Evolutionary conservation across 208 protist genomes (phyloP).

Genomic region (Balamuthia mandrillaris): DNA sequence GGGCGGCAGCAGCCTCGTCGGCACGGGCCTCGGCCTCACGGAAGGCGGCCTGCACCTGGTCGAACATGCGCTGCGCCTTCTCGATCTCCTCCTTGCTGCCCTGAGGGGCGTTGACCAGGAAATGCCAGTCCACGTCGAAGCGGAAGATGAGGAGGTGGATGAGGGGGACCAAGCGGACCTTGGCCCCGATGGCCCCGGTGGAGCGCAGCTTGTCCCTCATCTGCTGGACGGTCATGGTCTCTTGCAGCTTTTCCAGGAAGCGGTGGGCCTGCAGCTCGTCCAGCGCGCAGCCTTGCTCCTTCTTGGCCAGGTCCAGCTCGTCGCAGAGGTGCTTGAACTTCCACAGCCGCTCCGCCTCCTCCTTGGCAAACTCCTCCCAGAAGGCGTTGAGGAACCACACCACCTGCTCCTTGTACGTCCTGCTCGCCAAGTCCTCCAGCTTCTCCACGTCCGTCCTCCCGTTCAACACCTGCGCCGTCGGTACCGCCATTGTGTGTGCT

Average conservation of each 20-base stretch:
- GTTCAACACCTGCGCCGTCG: too few relatives aligned
- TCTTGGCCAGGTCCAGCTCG: slow-evolving; percentile 22
- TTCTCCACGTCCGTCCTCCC: too few relatives aligned
- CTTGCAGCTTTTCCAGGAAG: slow-evolving; percentile 32
- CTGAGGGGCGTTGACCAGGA: neutral
- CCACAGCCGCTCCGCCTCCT: neutral
- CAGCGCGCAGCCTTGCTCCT: neutral
- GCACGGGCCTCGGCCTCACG: neutral
- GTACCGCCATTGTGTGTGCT: too few relatives aligned
- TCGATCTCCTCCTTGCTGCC: slow-evolving; percentile 7
- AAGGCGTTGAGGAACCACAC: slow-evolving; percentile 34
- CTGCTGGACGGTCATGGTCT: neutral
- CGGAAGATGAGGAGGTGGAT: too few relatives aligned
- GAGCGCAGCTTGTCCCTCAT: slow-evolving; percentile 30
- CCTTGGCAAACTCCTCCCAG: neutral
- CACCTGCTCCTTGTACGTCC: neutral
- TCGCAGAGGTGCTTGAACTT: slow-evolving; percentile 10
- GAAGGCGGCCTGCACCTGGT: slow-evolving; percentile 8
- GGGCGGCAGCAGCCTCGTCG: neutral
- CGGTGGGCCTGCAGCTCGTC: slow-evolving; percentile 36
- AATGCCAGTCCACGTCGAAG: too few relatives aligned
- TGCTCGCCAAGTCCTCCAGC: too few relatives aligned
- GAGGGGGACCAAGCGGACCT: too few relatives aligned
- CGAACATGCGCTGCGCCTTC: neutral
- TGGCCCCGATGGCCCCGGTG: too few relatives aligned